These are phyloP conservation scores for Colletotrichum sp. DNA, from an alignment of 2,329 filamentous ascomycete species.

Conservation along the genomic window DNA sequence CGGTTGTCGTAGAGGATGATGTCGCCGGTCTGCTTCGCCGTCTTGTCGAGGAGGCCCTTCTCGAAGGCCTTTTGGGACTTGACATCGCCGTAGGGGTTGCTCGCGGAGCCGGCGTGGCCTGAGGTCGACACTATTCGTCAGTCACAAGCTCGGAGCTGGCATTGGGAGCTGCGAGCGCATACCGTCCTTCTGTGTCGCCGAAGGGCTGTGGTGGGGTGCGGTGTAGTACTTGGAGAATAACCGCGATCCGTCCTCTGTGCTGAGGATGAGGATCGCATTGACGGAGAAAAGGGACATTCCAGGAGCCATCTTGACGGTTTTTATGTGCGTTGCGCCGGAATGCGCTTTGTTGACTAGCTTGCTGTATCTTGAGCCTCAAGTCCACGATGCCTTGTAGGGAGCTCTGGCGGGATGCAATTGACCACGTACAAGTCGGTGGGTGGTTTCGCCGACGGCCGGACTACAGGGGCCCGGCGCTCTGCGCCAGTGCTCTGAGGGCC, in stretches of 20 bases:
- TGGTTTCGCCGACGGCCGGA: conserved; percentile 22
- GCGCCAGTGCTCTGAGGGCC: background rate
- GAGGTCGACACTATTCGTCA: background rate
- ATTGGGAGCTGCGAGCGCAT: conserved; percentile 21
- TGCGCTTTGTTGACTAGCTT: conserved; percentile 8
- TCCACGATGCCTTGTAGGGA: conserved; percentile 18
- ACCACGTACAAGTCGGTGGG: conserved; percentile 22
- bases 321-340: conserved; percentile 12
- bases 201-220: conserved; percentile 53
- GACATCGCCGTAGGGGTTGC: conserved; percentile 82
- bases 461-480: background rate
- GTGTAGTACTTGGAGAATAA: conserved; percentile 87
- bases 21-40: conserved; percentile 91
- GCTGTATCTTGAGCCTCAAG: conserved; percentile 7
- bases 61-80: conserved; percentile 98
- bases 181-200: conserved; percentile 27
- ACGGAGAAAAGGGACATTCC: conserved; percentile 79
- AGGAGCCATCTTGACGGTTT: conserved; percentile 64
- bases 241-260: conserved; percentile 85
- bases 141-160: background rate
- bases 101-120: conserved; percentile 34
- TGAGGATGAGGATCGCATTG: conserved; percentile 79
- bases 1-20: conserved; percentile 98
- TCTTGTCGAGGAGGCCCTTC: conserved; percentile 95
- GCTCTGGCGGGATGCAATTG: conserved; percentile 18